Conservation (phyloP, 768 basidiomycete genomes). For the Dacryopinax spathularia region DNA sequence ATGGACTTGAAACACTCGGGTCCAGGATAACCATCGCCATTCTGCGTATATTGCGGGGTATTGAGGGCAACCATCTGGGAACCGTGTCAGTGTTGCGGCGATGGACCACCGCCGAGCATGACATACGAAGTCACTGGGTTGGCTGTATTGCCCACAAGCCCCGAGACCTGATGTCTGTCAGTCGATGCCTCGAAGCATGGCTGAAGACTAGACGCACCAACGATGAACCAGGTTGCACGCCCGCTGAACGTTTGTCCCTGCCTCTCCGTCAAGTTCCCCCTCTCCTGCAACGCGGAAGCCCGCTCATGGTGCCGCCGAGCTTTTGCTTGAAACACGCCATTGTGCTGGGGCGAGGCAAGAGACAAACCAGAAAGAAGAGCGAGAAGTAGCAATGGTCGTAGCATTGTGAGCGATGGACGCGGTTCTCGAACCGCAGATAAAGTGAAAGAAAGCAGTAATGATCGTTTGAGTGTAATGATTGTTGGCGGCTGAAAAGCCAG, state of each 20-base stretch:
- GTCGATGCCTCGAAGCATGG: background rate
- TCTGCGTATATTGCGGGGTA: constrained; percentile 34
- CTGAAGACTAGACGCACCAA: background rate
- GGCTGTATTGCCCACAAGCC: constrained; percentile 10
- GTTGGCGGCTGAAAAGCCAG: background rate
- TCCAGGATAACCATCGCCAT: constrained; percentile 47
- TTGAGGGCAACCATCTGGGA: background rate
- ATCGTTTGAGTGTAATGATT: background rate
- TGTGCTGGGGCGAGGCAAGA: background rate
- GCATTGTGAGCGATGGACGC: background rate
- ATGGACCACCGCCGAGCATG: background rate
- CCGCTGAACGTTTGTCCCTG: constrained; percentile 1
- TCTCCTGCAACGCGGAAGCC: background rate
- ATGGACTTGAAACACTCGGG: constrained; percentile 49
- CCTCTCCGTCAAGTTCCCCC: background rate
- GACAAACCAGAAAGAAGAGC: background rate
- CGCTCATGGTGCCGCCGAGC: background rate
- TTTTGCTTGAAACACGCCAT: background rate
- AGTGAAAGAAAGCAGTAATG: background rate
- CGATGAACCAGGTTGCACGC: constrained; percentile 9
- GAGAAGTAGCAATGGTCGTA: background rate
- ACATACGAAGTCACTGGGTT: constrained; percentile 8
- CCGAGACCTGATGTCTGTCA: constrained; percentile 7
- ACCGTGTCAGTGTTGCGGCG: constrained; percentile 8
- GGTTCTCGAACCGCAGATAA: background rate